These are phyloP conservation scores for Hypoxylon crocopeplum DNA, from an alignment of 495 filamentous ascomycete genomes.

Conservation along the genomic window DNA sequence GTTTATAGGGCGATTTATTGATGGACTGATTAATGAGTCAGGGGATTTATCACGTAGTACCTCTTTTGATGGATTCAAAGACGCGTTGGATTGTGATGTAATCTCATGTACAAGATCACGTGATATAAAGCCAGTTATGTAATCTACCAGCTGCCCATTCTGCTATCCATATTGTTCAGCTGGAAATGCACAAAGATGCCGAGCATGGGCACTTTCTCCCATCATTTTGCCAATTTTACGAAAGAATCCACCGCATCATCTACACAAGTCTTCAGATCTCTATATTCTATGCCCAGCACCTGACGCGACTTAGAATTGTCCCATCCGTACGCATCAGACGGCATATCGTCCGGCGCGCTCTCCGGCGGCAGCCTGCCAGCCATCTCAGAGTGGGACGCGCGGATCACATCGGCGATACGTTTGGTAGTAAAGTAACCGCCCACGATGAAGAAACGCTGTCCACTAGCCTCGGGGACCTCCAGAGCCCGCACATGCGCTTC, in stretches of 20 bases:
- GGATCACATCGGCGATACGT: constrained; percentile 1
- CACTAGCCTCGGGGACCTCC: constrained; percentile 7
- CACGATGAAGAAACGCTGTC: constrained; percentile 9
- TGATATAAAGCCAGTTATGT: no score
- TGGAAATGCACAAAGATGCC: neutral
- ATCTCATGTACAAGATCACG: no score
- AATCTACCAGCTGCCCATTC: no score
- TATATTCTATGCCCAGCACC: neutral
- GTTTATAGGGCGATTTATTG: no score
- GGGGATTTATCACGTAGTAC: no score
- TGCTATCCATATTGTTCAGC: neutral
- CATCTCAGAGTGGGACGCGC: neutral
- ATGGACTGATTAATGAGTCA: no score
- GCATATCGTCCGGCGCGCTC: neutral
- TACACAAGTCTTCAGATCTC: constrained; percentile 2
- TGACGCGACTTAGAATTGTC: neutral
- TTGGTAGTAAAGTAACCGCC: constrained; percentile 7
- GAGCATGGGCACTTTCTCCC: neutral
- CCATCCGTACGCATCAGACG: neutral
- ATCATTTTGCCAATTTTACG: neutral
- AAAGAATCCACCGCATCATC: neutral
- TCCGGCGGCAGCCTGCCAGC: neutral
- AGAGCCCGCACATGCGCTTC: constrained; percentile 32
- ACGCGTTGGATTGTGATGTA: no score
- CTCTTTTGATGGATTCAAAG: no score